phyloP scores from a whole-genome alignment of 2,329 filamentous ascomycete genomes.

The Moelleriella libera region DNA sequence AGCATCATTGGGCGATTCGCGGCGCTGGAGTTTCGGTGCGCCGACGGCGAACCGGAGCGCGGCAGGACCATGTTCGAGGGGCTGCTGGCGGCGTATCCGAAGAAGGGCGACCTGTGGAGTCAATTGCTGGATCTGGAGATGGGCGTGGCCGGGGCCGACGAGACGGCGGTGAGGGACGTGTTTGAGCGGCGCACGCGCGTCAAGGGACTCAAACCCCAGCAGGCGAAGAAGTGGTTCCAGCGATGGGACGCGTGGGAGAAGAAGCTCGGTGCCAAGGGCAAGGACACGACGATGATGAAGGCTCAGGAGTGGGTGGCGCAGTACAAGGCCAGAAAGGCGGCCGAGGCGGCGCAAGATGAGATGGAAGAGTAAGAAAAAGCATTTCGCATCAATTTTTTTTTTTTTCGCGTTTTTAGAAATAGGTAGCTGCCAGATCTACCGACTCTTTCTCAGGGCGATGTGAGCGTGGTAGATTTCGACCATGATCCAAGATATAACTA shows the following conservation, averaged over 20 bases:
- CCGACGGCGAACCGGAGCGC: conserved; percentile 72
- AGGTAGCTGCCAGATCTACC: too few species aligned
- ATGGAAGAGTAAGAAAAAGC: conserved; percentile 3
- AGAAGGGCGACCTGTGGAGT: conserved; percentile 87
- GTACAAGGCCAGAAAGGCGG: conserved; percentile 29
- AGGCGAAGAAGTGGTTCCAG: conserved; percentile 81
- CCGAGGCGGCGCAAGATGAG: conserved; percentile 16
- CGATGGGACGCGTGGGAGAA: conserved; percentile 86
- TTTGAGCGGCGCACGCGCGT: conserved; percentile 67
- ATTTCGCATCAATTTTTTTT: not conserved
- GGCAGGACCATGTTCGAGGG: conserved; percentile 92
- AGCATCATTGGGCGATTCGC: conserved; percentile 78
- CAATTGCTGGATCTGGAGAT: conserved; percentile 80
- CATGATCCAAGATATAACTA: too few species aligned
- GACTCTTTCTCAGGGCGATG: too few species aligned
- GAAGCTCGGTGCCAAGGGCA: conserved; percentile 49
- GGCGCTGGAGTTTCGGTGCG: conserved; percentile 76
- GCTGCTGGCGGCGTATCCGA: conserved; percentile 70
- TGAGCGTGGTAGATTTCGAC: too few species aligned
- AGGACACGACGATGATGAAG: conserved; percentile 55
- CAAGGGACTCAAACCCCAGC: conserved; percentile 62
- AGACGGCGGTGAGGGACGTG: conserved; percentile 51
- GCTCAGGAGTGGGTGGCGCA: conserved; percentile 56
- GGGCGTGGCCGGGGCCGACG: conserved; percentile 37
- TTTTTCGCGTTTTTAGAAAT: not conserved